phyloP scores from a whole-genome alignment of 2,329 filamentous ascomycete species.

The Phialocephala subalpina region DNA sequence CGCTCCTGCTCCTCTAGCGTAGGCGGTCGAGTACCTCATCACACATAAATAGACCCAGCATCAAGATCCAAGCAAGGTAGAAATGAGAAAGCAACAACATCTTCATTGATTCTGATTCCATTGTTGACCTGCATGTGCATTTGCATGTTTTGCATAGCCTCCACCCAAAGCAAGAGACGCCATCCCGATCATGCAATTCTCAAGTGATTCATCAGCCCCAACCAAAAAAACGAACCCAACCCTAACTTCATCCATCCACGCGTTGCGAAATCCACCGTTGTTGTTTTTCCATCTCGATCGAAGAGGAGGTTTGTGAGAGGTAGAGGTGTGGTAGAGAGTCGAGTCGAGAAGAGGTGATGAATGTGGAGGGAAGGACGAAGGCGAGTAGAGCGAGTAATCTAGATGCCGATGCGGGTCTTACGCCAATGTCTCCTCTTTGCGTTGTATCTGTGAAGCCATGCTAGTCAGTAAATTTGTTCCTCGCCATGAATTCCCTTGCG shows the following conservation, averaged over 20 bases:
- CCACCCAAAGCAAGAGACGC: conserved; percentile 22
- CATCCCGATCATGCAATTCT: conserved; percentile 17
- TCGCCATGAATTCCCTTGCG: not conserved
- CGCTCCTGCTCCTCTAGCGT: no score
- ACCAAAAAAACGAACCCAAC: not conserved
- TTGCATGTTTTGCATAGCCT: conserved; percentile 16
- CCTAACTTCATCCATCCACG: not conserved
- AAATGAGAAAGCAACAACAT: conserved; percentile 11
- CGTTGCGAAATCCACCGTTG: not conserved
- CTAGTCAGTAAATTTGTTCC: conserved; percentile 14
- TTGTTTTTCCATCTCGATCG: conserved; percentile 4
- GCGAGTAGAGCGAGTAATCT: conserved; percentile 62
- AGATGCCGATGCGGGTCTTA: conserved; percentile 99
- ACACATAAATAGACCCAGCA: no score
- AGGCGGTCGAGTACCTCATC: no score
- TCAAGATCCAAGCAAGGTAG: no score
- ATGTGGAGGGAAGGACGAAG: conserved; percentile 7
- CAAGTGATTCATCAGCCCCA: not conserved
- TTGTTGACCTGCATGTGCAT: conserved; percentile 16
- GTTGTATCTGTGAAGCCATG: conserved; percentile 82
- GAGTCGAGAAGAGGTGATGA: conserved; percentile 25
- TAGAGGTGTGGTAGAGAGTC: conserved; percentile 14
- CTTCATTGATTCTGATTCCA: conserved; percentile 15
- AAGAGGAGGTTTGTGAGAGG: not conserved
- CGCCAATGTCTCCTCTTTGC: conserved; percentile 99